Base-by-base conservation (phyloP, 2,329 filamentous ascomycete genomes). In the Anthostomella pinea region DNA sequence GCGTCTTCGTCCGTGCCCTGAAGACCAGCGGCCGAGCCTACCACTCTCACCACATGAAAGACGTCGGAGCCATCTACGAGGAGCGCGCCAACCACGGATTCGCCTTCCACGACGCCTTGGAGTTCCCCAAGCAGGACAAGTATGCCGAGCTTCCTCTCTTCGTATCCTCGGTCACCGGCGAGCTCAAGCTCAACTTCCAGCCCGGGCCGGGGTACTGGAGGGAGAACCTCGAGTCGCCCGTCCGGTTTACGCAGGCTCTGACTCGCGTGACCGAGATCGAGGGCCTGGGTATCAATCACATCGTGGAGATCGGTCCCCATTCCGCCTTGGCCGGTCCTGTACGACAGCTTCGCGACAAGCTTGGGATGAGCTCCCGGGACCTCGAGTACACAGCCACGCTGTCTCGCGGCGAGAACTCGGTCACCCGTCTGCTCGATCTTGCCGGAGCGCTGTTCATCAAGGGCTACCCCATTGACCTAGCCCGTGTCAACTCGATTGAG, bases 41-140 rank as follows among this genome's bases (percentile, higher is more conserved):
- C 22, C 46, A 48, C 33, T 48, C 46, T 3, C 40, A 41, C 15
- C 34, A 38, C 14, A 45, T 48, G 41, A 25, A 33, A 8, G 30
- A 33, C 21, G 39, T 47, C 3, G 44, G 32, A 2, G 26, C 14
- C 2, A 28, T 25, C 13, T 47, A 47, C 20, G 35, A 45, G 18
- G 28, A 32, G 26, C 16, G n/a, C n/a, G n/a, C n/a, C n/a, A n/a
- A n/a, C n/a, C n/a, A n/a, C 14, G 24, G 30, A n/a, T 33, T 30
- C 19, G 28, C 20, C 17, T 28, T 30, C 18, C 27, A 26, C 6
- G 20, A 35, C 11, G 31, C 27, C 10, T 15, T 31, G 6, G 27
- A 35, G 4, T 35, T 31, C 19, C 33, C 30, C 5, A 29, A 20
- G 9, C 25, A 30, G 4, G 30, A 28, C 8, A 39, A 39, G 9